Evolutionary conservation across 2,329 filamentous ascomycete genomes (phyloP), one percentile per base, ranked within the genome.

Genomic region (Colletotrichum sp.): DNA sequence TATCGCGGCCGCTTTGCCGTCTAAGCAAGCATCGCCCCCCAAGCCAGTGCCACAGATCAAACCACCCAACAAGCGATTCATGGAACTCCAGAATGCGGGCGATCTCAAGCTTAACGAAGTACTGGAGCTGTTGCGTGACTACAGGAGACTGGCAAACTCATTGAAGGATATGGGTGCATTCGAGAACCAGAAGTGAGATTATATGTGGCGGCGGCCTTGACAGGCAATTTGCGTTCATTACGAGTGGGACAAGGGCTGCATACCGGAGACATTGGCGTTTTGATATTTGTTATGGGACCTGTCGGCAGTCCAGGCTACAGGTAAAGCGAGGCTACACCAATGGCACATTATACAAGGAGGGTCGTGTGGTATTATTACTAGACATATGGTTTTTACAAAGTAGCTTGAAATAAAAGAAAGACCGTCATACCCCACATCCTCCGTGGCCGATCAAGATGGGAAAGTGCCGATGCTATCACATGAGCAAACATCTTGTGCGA

Each of bases 71-170:
- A 91, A 92, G 82, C 91, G 92, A 67, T 96, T 96, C 82, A 89
- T 96, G 86, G 93, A 95, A 79, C 83, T 94, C 72, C 89, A 94
- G 80, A 93, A 93, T 81, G 92, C 93, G 0, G 90, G 90, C 1
- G 94, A 96, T 63, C 86, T 96, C 32, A 92, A 89, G 71, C 86
- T 96, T 30, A 91, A 92, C n/a, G 95, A 96, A 80, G 92, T 96
- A 22, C 85, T 93, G 28, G 91, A 94, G 72, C 85, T 96, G 65
- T 84, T 96, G 27, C 89, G 91, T 71, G 94, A 96, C 82, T 96
- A 96, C 80, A 91, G 94, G 79, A 88, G 94, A 69, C 85, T 96
- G 63, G 94, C 94, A 0, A 88, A 88, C 32, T 91, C 90, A 11
- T 82, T 96, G 73, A 91, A 91, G 79, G 91, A 92, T 65, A 85